Conservation (phyloP, 306 rosid genomes). For the Lithocarpus polystachyus region DNA sequence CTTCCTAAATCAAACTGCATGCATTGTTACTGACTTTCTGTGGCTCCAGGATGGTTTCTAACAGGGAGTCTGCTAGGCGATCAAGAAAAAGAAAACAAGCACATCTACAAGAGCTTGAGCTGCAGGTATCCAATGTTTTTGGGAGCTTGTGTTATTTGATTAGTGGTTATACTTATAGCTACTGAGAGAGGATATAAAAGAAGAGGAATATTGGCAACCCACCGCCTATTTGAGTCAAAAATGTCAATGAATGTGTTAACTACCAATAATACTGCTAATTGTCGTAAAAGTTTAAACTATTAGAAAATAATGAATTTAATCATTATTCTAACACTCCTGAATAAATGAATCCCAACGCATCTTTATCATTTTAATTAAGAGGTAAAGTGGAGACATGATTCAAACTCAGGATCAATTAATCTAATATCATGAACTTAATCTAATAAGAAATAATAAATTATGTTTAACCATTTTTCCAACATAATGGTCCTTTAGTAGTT, state of each 20-base stretch:
- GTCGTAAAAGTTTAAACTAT: too few relatives aligned
- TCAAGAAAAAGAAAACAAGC: constrained; percentile 87
- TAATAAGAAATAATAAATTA: too few relatives aligned
- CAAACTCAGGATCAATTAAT: too few relatives aligned
- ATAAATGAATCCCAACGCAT: too few relatives aligned
- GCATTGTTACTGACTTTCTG: neutral
- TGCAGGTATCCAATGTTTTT: constrained; percentile 48
- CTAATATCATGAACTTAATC: too few relatives aligned
- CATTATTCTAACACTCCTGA: too few relatives aligned
- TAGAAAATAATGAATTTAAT: too few relatives aligned
- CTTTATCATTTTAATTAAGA: too few relatives aligned
- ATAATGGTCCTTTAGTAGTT: neutral
- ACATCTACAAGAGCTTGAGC: constrained; percentile 62
- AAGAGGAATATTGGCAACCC: neutral
- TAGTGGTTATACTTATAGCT: neutral
- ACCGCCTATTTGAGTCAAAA: neutral
- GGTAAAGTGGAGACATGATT: too few relatives aligned
- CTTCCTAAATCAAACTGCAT: neutral
- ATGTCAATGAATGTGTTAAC: too few relatives aligned
- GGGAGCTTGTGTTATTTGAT: neutral
- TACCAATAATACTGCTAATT: too few relatives aligned
- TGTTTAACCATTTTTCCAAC: too few relatives aligned
- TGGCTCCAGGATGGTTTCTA: constrained; percentile 66
- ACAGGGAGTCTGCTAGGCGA: constrained; percentile 80
- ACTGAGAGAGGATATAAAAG: neutral